Evolutionary conservation across 495 filamentous ascomycete genomes (phyloP).

Genomic region (Penicillium samsonianum): DNA sequence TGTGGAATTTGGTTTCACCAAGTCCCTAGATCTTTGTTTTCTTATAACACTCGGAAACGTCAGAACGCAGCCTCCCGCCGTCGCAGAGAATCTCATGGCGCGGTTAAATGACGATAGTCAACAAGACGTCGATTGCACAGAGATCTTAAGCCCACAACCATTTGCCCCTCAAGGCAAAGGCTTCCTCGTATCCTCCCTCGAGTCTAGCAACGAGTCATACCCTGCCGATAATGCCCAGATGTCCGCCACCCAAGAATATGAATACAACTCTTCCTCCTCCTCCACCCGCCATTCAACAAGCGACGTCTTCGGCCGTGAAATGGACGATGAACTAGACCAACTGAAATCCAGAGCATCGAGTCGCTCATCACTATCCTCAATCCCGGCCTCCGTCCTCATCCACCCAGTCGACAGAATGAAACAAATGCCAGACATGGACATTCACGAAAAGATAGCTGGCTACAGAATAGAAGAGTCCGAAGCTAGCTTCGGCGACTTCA

Average conservation of each 20-base stretch:
- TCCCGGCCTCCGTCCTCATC: conserved; percentile 42
- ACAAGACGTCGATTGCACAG: conserved; percentile 13
- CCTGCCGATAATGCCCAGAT: conserved; percentile 26
- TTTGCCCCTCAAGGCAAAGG: conserved; percentile 23
- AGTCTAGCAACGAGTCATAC: conserved; percentile 21
- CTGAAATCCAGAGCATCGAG: conserved; percentile 43
- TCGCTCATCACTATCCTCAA: conserved; percentile 46
- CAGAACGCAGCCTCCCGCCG: conserved; percentile 4
- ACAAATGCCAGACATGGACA: conserved; percentile 15
- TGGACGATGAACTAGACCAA: conserved; percentile 35
- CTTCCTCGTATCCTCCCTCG: conserved; percentile 23
- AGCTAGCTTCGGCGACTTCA: conserved; percentile 24
- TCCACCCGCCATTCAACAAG: conserved; percentile 38
- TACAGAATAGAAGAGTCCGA: conserved; percentile 32
- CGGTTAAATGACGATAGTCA: conserved; percentile 22
- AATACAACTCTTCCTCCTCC: conserved; percentile 41
- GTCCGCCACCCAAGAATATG: conserved; percentile 31
- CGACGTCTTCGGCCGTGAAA: conserved; percentile 32
- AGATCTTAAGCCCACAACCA: conserved; percentile 31
- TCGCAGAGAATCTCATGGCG: conserved; percentile 20
- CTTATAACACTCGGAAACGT: neutral
- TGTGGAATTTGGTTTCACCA: neutral
- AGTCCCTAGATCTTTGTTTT: neutral
- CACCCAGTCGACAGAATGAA: conserved; percentile 32
- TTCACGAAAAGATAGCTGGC: conserved; percentile 23